A percentile compares a stretch with the other conserved stretches of the same genome.
Conservation (phyloP, 441 rosid genomes). For the Hura crepitans region DNA sequence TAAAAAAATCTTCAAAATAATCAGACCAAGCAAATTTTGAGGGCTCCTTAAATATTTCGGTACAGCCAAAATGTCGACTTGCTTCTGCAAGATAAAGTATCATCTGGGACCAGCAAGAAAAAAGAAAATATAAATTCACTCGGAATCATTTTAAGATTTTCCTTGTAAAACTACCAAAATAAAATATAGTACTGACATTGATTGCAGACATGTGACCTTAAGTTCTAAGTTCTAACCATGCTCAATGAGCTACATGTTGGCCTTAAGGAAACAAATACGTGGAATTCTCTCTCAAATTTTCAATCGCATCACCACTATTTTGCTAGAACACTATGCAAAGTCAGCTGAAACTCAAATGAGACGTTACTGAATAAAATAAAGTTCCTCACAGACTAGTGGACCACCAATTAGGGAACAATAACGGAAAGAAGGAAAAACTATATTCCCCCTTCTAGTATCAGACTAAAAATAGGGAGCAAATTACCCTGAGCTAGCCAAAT, state of each 20-base stretch:
- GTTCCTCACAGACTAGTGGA: neutral
- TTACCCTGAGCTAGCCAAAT: neutral
- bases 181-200: neutral
- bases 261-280: neutral
- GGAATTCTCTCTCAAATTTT: too few relatives aligned
- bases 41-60: slow-evolving; percentile 95
- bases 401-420: too few relatives aligned
- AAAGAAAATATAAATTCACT: neutral
- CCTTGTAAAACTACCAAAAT: neutral
- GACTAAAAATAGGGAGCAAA: neutral
- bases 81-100: slow-evolving; percentile 90
- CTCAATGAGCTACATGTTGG: neutral
- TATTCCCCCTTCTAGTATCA: neutral
- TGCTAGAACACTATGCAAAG: too few relatives aligned
- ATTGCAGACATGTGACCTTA: neutral
- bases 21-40: slow-evolving; percentile 91
- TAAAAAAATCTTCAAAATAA: slow-evolving; percentile 81
- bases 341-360: too few relatives aligned
- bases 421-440: neutral
- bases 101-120: slow-evolving; percentile 53
- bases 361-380: neutral
- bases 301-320: too few relatives aligned
- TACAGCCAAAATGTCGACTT: slow-evolving; percentile 84
- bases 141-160: slow-evolving; percentile 18
- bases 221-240: neutral